phyloP scores from a whole-genome alignment of 257 asterid species.

The Forsythia viridissima region DNA sequence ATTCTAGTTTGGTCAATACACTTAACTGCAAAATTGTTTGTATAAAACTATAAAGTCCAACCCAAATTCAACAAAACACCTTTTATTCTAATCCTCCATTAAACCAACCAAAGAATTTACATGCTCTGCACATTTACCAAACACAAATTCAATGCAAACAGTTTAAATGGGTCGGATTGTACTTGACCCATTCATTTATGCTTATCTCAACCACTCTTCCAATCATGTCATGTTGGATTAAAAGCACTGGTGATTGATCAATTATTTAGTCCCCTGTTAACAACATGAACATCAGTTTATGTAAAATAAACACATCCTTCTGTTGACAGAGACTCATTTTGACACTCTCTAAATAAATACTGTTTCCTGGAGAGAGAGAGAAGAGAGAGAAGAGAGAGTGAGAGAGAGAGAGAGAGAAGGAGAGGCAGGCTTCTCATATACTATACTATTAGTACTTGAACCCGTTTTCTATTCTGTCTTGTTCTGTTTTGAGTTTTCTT shows the following conservation, averaged over 20 bases:
- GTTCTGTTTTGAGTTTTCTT: slow-evolving; percentile 6
- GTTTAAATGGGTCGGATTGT: slow-evolving; percentile 14
- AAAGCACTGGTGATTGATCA: slow-evolving; percentile 27
- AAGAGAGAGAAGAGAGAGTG: neutral
- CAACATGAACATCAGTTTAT: neutral
- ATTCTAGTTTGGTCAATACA: neutral
- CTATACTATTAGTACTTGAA: neutral
- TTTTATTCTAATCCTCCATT: slow-evolving; percentile 27
- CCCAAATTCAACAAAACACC: slow-evolving; percentile 34
- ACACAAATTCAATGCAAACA: neutral
- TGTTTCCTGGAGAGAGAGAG: slow-evolving; percentile 2
- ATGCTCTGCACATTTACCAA: neutral
- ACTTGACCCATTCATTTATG: slow-evolving; percentile 13
- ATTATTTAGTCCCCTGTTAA: slow-evolving; percentile 25
- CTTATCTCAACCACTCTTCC: slow-evolving; percentile 40
- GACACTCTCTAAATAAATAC: slow-evolving; percentile 24
- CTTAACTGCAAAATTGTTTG: slow-evolving; percentile 8
- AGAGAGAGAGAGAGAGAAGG: neutral
- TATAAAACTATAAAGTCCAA: slow-evolving; percentile 28
- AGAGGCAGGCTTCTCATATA: slow-evolving; percentile 8
- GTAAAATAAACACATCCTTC: slow-evolving; percentile 1
- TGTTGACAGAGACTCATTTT: slow-evolving; percentile 29
- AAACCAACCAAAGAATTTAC: slow-evolving; percentile 34
- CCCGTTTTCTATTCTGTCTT: slow-evolving; percentile 28
- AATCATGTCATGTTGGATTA: slow-evolving; percentile 35